Conservation (phyloP, 225 moss, liverwort and hornwort species). For the Marchantia polymorpha region DNA sequence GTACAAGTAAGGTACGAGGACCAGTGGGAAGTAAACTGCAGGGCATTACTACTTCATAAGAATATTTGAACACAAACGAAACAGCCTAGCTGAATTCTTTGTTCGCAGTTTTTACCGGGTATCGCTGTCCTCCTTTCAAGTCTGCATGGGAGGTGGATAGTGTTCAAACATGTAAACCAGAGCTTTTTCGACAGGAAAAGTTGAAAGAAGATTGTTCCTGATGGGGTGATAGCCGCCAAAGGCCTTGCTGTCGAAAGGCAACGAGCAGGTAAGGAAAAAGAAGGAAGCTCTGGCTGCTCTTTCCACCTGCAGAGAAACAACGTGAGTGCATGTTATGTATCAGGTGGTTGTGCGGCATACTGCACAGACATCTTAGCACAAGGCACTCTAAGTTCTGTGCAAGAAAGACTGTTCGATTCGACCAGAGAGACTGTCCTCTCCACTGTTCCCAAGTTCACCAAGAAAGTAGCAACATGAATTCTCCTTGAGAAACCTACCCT, state of each 20-base stretch:
- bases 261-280: slow-evolving; percentile 49
- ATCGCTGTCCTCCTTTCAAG: too few relatives aligned
- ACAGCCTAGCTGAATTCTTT: too few relatives aligned
- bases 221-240: slow-evolving; percentile 54
- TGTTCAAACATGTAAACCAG: slow-evolving; percentile 37
- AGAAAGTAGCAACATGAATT: too few relatives aligned
- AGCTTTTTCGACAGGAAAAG: slow-evolving; percentile 32
- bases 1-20: too few relatives aligned
- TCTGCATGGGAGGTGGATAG: slow-evolving; percentile 1
- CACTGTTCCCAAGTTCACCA: not conserved
- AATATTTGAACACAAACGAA: too few relatives aligned
- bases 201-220: slow-evolving; percentile 41
- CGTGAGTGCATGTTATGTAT: not conserved
- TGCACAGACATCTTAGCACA: too few relatives aligned
- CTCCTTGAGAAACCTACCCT: slow-evolving; percentile 34
- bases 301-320: slow-evolving; percentile 43
- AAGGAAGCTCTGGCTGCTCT: slow-evolving; percentile 54
- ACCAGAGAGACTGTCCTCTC: not conserved
- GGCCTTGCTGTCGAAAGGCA: slow-evolving; percentile 46
- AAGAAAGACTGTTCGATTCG: too few relatives aligned
- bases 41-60: too few relatives aligned
- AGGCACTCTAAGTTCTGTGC: too few relatives aligned
- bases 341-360: too few relatives aligned
- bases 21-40: too few relatives aligned
- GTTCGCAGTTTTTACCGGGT: too few relatives aligned